These are phyloP conservation scores for Iris pallida DNA, from an alignment of 116 monocot genomes.

Conservation along the genomic window DNA sequence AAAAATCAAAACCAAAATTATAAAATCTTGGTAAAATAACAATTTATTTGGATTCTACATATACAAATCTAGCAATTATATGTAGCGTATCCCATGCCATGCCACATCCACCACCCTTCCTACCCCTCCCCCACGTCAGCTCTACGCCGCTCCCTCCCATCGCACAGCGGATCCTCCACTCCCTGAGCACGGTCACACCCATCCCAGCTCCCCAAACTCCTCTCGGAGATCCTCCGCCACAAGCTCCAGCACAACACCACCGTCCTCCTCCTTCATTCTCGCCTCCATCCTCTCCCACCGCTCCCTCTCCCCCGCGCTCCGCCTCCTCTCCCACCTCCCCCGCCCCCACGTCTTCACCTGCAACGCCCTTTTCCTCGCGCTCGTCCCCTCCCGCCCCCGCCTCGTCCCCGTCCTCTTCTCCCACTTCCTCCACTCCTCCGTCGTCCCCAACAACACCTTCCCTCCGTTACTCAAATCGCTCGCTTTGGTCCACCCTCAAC, in stretches of 20 bases:
- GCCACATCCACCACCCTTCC: not conserved
- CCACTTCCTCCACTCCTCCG: conserved; percentile 18
- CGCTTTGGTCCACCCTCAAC: conserved; percentile 11
- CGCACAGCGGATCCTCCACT: conserved; percentile 24
- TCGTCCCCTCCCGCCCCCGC: conserved; percentile 9
- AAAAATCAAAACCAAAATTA: no score
- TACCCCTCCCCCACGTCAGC: not conserved
- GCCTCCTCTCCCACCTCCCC: conserved; percentile 24
- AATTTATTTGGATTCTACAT: no score
- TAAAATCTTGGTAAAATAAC: no score
- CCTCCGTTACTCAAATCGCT: conserved; percentile 43
- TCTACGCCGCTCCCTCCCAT: not conserved
- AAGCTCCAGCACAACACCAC: conserved; percentile 23
- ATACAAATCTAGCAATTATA: no score
- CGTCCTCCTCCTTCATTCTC: conserved; percentile 27
- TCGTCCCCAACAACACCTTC: conserved; percentile 34
- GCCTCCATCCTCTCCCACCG: conserved; percentile 14
- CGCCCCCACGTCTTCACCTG: conserved; percentile 23
- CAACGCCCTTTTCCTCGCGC: conserved; percentile 18
- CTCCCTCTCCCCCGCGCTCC: conserved; percentile 23
- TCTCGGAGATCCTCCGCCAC: conserved; percentile 29
- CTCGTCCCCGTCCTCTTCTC: conserved; percentile 19
- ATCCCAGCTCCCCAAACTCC: conserved; percentile 25
- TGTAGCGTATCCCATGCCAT: no score
- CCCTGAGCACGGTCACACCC: conserved; percentile 17